These are phyloP conservation scores for Cryptosporidium baileyi DNA, from an alignment of 169 alveolate species.

Conservation along the genomic window DNA sequence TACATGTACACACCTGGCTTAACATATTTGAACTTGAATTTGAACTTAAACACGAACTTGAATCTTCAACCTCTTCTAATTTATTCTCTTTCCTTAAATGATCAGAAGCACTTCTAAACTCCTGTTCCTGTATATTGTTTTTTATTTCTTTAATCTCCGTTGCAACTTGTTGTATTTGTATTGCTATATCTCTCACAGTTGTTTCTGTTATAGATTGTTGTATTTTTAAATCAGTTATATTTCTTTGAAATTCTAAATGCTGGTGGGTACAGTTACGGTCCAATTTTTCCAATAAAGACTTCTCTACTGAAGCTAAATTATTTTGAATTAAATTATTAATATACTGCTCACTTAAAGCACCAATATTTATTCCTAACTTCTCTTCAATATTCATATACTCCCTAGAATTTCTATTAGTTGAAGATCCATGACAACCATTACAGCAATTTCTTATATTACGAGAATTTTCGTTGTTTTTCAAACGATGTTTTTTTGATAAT, in stretches of 20 bases:
- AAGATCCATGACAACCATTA: background rate
- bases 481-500: background rate
- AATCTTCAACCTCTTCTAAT: slow-evolving; percentile 1
- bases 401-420: background rate
- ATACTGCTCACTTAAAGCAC: slow-evolving; percentile 15
- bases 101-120: background rate
- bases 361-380: background rate
- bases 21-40: slow-evolving; percentile 1
- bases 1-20: slow-evolving; percentile 16
- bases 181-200: slow-evolving; percentile 63
- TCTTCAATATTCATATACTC: background rate
- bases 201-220: slow-evolving; percentile 56
- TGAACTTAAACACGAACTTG: background rate
- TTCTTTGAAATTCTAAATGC: slow-evolving; percentile 57
- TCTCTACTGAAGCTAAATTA: background rate
- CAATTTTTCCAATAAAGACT: slow-evolving; percentile 7
- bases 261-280: slow-evolving; percentile 4
- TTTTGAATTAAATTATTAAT: slow-evolving; percentile 23
- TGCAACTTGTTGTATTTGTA: slow-evolving; percentile 30
- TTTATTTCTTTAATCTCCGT: slow-evolving; percentile 19
- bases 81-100: background rate
- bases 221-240: slow-evolving; percentile 43
- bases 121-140: background rate
- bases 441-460: slow-evolving; percentile 7
- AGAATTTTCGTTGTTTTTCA: background rate